Percentiles rank a stretch among this genome's conserved stretches.
Evolutionary conservation across 2,329 filamentous ascomycete genomes (phyloP).

Genomic region (Pestalotiopsis sp.): DNA sequence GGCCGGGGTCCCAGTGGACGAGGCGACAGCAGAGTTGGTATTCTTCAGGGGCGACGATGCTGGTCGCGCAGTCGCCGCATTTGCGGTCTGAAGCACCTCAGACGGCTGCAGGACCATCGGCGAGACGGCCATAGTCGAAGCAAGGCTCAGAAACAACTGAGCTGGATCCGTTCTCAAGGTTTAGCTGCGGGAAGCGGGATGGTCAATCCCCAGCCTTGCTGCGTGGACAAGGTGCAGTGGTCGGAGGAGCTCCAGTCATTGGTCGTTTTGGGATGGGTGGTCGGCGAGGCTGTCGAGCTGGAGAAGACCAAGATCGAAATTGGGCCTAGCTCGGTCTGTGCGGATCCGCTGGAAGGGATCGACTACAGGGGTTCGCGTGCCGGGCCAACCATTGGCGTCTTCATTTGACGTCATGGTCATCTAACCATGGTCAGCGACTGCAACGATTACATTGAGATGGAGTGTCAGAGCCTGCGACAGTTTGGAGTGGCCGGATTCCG

Average conservation of each 20-base stretch:
- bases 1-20: conserved; percentile 49
- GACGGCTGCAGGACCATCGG: conserved; percentile 30
- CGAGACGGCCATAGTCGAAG: conserved; percentile 32
- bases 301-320: not conserved
- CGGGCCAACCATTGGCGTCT: not conserved
- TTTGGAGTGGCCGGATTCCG: not conserved
- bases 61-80: conserved; percentile 27
- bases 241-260: not conserved
- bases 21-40: conserved; percentile 39
- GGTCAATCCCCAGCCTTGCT: conserved; percentile 18
- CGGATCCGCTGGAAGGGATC: not conserved
- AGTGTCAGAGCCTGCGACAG: not conserved
- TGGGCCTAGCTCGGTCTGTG: not conserved
- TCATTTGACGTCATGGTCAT: conserved; percentile 9
- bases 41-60: conserved; percentile 49
- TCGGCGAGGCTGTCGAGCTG: conserved; percentile 4
- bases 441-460: not conserved
- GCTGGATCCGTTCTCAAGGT: not conserved
- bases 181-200: conserved; percentile 9
- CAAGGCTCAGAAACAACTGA: not conserved
- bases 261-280: not conserved
- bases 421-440: not conserved
- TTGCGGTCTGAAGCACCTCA: conserved; percentile 27
- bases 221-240: not conserved
- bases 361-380: not conserved